Evolutionary conservation across 2,329 filamentous ascomycete genomes (phyloP).

Genomic region (Ampelomyces quisqualis): DNA sequence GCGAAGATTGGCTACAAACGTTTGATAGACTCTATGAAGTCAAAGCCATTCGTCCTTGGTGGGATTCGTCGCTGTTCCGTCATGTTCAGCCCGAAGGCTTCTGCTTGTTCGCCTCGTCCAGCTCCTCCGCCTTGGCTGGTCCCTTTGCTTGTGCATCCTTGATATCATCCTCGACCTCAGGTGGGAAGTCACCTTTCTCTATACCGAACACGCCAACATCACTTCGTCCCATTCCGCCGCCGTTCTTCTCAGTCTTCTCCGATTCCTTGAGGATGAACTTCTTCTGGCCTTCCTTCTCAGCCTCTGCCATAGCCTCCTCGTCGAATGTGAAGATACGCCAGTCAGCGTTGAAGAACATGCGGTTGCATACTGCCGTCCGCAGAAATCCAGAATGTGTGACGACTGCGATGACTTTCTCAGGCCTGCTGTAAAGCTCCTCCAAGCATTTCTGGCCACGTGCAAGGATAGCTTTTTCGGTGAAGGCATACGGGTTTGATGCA

Average conservation of each 20-base stretch:
- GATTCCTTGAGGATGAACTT: slow-evolving; percentile 51
- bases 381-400: slow-evolving; percentile 67
- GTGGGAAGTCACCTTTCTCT: slow-evolving; percentile 31
- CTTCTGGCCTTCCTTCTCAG: slow-evolving; percentile 42
- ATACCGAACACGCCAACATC: slow-evolving; percentile 39
- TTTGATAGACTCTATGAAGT: too few species aligned
- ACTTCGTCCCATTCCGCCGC: slow-evolving; percentile 56
- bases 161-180: slow-evolving; percentile 14
- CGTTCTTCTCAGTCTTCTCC: slow-evolving; percentile 48
- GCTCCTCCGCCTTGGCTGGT: slow-evolving; percentile 10
- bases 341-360: slow-evolving; percentile 59
- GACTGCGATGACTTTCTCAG: slow-evolving; percentile 64
- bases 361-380: slow-evolving; percentile 57
- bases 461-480: slow-evolving; percentile 56
- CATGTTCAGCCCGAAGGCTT: slow-evolving; percentile 10
- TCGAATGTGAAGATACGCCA: slow-evolving; percentile 64
- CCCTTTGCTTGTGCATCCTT: slow-evolving; percentile 12
- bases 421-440: slow-evolving; percentile 52
- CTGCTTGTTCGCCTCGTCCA: slow-evolving; percentile 20
- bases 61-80: too few species aligned
- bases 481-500: slow-evolving; percentile 51
- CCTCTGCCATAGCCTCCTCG: slow-evolving; percentile 50
- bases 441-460: slow-evolving; percentile 57
- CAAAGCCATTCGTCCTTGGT: too few species aligned
- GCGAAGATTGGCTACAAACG: too few species aligned